Evolutionary conservation across 2,329 filamentous ascomycete species (phyloP).

Genomic region (Aschersonia sp.): DNA sequence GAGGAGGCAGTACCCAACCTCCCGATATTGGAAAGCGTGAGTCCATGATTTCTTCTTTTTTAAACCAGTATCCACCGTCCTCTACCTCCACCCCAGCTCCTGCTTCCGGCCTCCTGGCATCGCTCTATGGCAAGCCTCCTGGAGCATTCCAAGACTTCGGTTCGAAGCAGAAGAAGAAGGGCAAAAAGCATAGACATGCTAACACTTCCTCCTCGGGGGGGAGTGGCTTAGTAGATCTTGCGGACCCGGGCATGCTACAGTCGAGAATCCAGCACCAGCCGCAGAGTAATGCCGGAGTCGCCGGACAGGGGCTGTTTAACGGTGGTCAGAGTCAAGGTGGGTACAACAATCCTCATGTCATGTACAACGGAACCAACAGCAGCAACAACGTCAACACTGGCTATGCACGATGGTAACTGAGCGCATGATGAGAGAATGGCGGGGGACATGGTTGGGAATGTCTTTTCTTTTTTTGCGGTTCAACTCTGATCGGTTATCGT

Average conservation of each 20-base stretch:
- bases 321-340: constrained; percentile 85
- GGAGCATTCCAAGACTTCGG: constrained; percentile 82
- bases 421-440: background rate
- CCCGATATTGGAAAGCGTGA: constrained; percentile 94
- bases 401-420: constrained; percentile 51
- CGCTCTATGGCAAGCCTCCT: constrained; percentile 78
- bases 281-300: constrained; percentile 68
- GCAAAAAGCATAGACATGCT: constrained; percentile 99
- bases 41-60: constrained; percentile 89
- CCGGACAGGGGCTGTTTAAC: constrained; percentile 67
- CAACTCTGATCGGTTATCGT: constrained; percentile 4
- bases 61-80: constrained; percentile 73
- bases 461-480: constrained; percentile 8
- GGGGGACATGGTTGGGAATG: constrained; percentile 6
- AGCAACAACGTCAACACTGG: constrained; percentile 20
- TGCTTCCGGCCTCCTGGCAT: constrained; percentile 81
- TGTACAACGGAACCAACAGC: constrained; percentile 44
- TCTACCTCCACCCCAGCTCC: constrained; percentile 71
- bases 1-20: constrained; percentile 52
- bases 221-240: constrained; percentile 99
- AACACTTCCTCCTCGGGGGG: constrained; percentile 99
- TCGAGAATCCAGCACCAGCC: constrained; percentile 86
- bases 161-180: constrained; percentile 99
- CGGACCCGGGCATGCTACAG: constrained; percentile 99
- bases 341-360: constrained; percentile 78